phyloP scores from a whole-genome alignment of 164 flowering plant species.

The Houttuynia cordata region DNA sequence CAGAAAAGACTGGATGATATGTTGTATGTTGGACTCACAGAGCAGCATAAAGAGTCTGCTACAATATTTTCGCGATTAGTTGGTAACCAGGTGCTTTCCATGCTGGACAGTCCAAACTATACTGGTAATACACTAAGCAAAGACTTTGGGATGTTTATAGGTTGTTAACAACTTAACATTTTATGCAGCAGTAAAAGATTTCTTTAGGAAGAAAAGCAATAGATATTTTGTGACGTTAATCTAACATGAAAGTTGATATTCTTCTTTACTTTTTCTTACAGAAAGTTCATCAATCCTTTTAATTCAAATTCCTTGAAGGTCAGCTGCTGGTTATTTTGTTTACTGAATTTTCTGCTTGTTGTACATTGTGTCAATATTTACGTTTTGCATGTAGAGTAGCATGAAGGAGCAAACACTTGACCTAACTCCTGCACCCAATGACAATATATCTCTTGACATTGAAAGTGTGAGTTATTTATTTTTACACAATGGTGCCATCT shows the following conservation, averaged over 20 bases:
- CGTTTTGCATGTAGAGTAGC: slow-evolving; percentile 1
- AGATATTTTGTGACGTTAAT: background rate
- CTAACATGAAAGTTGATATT: background rate
- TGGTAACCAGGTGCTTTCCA: slow-evolving; percentile 83
- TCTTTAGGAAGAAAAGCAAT: background rate
- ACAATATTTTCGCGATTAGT: slow-evolving; percentile 79
- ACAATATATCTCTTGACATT: background rate
- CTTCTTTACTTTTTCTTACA: background rate
- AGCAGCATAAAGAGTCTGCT: slow-evolving; percentile 85
- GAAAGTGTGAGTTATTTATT: slow-evolving; percentile 1
- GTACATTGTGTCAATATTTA: too few relatives aligned
- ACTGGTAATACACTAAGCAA: slow-evolving; percentile 15
- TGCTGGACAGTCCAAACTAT: slow-evolving; percentile 32
- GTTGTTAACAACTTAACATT: background rate
- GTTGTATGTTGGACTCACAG: slow-evolving; percentile 94
- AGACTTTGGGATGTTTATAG: background rate
- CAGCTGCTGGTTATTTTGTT: background rate
- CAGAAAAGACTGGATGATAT: slow-evolving; percentile 90
- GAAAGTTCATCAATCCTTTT: background rate
- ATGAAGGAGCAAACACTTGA: background rate
- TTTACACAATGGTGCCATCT: background rate
- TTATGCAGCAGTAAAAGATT: background rate
- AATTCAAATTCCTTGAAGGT: background rate
- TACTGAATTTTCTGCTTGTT: background rate
- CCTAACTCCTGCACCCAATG: background rate